phyloP scores from a whole-genome alignment of 179 eudicot genomes.

The Sideroxylon spinosum region DNA sequence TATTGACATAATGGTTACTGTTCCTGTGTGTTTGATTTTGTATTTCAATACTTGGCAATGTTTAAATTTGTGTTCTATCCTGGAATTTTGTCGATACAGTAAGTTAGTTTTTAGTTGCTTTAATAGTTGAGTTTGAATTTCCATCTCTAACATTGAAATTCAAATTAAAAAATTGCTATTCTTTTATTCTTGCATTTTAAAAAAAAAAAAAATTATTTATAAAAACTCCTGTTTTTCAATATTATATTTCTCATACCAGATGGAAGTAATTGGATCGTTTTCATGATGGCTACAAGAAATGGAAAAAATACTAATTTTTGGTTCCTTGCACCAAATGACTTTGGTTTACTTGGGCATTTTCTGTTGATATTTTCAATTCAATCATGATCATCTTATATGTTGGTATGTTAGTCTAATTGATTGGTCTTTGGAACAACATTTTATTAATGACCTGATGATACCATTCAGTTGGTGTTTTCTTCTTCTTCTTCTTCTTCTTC shows the following conservation, averaged over 20 bases:
- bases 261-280: neutral
- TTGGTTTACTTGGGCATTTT: neutral
- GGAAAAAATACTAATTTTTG: neutral
- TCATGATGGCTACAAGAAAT: too few relatives aligned
- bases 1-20: too few relatives aligned
- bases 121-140: neutral
- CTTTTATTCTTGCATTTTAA: neutral
- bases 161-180: neutral
- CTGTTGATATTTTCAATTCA: neutral
- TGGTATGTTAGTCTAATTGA: neutral
- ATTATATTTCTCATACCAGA: neutral
- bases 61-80: neutral
- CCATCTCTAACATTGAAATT: neutral
- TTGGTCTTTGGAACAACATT: constrained; percentile 15
- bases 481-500: too few relatives aligned
- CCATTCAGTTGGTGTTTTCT: neutral
- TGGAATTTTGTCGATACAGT: neutral
- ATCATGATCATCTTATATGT: constrained; percentile 6
- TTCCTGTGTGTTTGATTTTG: neutral
- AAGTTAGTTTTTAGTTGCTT: constrained; percentile 1
- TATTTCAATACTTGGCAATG: neutral
- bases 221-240: neutral
- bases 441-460: neutral
- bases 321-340: neutral
- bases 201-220: neutral